Conservation (phyloP, 1,284 basidiomycete genomes). For the Phellopilus nigrolimitatus region DNA sequence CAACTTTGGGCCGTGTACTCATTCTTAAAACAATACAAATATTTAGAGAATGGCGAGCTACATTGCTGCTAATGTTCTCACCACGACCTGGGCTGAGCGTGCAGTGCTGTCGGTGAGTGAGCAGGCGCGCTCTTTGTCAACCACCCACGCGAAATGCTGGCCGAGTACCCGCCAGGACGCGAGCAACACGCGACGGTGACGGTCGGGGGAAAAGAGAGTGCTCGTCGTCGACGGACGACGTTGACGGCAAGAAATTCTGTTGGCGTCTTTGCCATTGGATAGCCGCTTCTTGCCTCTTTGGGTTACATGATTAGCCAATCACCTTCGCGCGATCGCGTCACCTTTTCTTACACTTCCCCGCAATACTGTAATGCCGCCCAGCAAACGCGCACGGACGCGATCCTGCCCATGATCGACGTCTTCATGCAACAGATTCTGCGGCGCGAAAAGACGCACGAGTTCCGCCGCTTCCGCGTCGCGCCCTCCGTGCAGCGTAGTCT, state of each 20-base stretch:
- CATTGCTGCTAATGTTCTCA: not conserved
- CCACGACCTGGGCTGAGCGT: constrained; percentile 9
- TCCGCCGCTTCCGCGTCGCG: too few relatives aligned
- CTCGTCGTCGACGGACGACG: too few relatives aligned
- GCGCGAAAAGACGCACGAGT: too few relatives aligned
- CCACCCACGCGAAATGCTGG: not conserved
- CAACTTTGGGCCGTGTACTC: constrained; percentile 59
- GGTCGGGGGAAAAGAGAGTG: too few relatives aligned
- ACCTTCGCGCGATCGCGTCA: too few relatives aligned
- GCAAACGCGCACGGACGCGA: too few relatives aligned
- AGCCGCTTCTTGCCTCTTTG: not conserved
- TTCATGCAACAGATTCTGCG: too few relatives aligned
- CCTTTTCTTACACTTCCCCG: too few relatives aligned
- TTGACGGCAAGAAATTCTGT: not conserved
- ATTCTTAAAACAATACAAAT: constrained; percentile 38
- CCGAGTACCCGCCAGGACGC: not conserved
- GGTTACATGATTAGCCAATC: not conserved
- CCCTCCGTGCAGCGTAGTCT: too few relatives aligned
- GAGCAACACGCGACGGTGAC: not conserved
- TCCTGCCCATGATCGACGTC: too few relatives aligned
- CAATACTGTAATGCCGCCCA: too few relatives aligned
- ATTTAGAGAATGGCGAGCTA: not conserved
- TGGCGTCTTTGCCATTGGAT: not conserved
- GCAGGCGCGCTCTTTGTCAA: not conserved
- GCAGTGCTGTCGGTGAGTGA: not conserved